Conservation (phyloP, 2,329 filamentous ascomycete species). For the Albifimbria verrucaria region DNA sequence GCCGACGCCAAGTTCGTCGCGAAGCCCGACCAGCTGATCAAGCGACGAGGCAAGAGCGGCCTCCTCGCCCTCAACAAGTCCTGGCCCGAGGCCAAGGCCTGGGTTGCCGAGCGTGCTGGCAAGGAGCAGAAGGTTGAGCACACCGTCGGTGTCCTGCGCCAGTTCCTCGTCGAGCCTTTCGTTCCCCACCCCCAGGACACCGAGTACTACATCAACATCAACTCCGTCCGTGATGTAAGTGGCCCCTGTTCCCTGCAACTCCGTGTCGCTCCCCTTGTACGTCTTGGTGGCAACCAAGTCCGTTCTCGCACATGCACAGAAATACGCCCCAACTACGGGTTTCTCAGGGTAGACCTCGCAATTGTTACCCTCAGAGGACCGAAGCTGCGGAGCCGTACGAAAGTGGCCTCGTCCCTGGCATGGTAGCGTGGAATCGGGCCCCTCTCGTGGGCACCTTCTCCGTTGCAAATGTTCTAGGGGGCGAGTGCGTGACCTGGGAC, state of each 20-base stretch:
- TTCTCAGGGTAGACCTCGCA: too few relatives aligned
- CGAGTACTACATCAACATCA: slow-evolving; percentile 99
- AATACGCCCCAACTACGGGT: too few relatives aligned
- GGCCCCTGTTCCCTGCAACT: slow-evolving; percentile 15
- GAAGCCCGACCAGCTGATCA: slow-evolving; percentile 99
- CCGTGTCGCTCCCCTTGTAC: slow-evolving; percentile 6
- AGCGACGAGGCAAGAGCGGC: slow-evolving; percentile 98
- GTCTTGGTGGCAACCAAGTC: too few relatives aligned
- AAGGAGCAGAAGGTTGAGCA: slow-evolving; percentile 94
- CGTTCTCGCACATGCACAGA: too few relatives aligned
- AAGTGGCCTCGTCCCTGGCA: too few relatives aligned
- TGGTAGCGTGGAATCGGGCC: too few relatives aligned
- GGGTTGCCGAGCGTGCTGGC: slow-evolving; percentile 88
- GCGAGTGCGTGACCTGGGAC: too few relatives aligned
- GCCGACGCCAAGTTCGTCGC: slow-evolving; percentile 89
- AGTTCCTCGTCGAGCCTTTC: slow-evolving; percentile 98
- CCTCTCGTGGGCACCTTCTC: too few relatives aligned
- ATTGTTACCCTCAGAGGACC: too few relatives aligned
- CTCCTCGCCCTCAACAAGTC: slow-evolving; percentile 95
- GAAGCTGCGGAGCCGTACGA: too few relatives aligned
- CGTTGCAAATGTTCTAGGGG: too few relatives aligned
- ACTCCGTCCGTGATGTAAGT: slow-evolving; percentile 98
- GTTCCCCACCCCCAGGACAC: slow-evolving; percentile 93
- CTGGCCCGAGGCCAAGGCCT: slow-evolving; percentile 89
- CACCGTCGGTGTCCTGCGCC: slow-evolving; percentile 80